phyloP scores from a whole-genome alignment of 2,329 filamentous ascomycete species.

The Curvularia sp. region DNA sequence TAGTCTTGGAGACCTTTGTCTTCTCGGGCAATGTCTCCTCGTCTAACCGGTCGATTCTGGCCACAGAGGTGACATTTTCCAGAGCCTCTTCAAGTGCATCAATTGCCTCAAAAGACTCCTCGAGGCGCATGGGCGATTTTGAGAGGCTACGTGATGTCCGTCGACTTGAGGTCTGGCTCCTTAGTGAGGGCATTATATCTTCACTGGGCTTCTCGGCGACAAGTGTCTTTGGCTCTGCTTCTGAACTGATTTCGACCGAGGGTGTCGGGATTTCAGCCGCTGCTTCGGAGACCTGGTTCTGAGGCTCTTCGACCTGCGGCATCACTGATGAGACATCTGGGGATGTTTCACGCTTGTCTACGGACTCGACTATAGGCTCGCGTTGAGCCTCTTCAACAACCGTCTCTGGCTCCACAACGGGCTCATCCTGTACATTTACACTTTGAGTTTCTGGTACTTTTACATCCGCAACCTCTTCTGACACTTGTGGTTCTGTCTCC shows the following conservation, averaged over 20 bases:
- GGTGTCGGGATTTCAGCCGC: constrained; percentile 19
- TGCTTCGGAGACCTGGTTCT: constrained; percentile 3
- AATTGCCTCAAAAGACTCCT: constrained; percentile 59
- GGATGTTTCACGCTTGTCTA: constrained; percentile 6
- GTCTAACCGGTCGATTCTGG: constrained; percentile 42
- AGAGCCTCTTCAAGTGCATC: constrained; percentile 61
- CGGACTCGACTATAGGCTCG: background rate
- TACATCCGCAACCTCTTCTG: constrained; percentile 9
- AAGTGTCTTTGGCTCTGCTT: constrained; percentile 42
- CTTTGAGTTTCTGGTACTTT: constrained; percentile 5
- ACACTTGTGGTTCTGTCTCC: constrained; percentile 4
- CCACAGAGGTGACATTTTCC: constrained; percentile 54
- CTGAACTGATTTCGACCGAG: constrained; percentile 29
- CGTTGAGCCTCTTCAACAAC: constrained; percentile 11
- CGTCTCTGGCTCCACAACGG: background rate
- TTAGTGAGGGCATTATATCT: constrained; percentile 28
- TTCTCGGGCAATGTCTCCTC: constrained; percentile 42
- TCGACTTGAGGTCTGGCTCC: constrained; percentile 31
- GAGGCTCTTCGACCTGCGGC: constrained; percentile 8
- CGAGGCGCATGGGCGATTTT: constrained; percentile 47
- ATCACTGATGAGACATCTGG: constrained; percentile 6
- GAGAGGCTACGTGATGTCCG: constrained; percentile 35
- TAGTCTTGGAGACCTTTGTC: constrained; percentile 17
- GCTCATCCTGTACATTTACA: constrained; percentile 5
- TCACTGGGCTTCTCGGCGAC: constrained; percentile 37